Evolutionary conservation across 176 grass and related monocot species (phyloP), one percentile per base, ranked within the genome.

Genomic region (barley (Hordeum vulgare)): DNA sequence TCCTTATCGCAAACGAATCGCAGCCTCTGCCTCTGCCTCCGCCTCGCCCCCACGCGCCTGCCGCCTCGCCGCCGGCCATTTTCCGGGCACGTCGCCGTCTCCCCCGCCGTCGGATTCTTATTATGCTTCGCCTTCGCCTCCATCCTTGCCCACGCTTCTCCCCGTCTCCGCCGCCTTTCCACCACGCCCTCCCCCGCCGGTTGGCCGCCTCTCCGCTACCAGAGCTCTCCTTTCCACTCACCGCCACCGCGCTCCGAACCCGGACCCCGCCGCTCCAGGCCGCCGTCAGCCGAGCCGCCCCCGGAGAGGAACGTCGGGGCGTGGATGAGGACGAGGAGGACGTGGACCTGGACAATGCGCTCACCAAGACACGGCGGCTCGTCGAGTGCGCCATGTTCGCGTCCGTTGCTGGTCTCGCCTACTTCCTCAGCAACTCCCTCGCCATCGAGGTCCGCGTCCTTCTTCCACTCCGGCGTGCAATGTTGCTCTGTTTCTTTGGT

Each of bases 361-460:
- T 93, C 71, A 10, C 13, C 28, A 90, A 72, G 71, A 98, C 96
- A 27, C 89, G 92, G 69, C 64, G 78, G 61, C 89, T 98, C 53
- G 96, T 98, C 9, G 96, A 98, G 93, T 98, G 96, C 87, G 86
- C 93, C 4, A 98, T 98, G 96, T 98, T 98, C 75, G 96, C 96
- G 1, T 88, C 93, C 29, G 85, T 98, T n/a, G 78, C 87, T 7
- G 93, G 93, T 7, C 93, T 93, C 24, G 89, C 93, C 0, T 98
- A 98, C 80, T 98, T 95, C 89, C 82, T 95, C 75, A 93, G 90
- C 89, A 98, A 95, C 51, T 95, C 91, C 77, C 92, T 98, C 20
- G 87, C 86, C 74, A 88, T 95, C 37, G 90, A 95, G 76, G 96
- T 93, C 36, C 71, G n/a, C 27, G 70, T 24, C 56, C 73, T 44